Evolutionary conservation across 2,329 filamentous ascomycete genomes (phyloP).

Genomic region (Aspergillus sp.): DNA sequence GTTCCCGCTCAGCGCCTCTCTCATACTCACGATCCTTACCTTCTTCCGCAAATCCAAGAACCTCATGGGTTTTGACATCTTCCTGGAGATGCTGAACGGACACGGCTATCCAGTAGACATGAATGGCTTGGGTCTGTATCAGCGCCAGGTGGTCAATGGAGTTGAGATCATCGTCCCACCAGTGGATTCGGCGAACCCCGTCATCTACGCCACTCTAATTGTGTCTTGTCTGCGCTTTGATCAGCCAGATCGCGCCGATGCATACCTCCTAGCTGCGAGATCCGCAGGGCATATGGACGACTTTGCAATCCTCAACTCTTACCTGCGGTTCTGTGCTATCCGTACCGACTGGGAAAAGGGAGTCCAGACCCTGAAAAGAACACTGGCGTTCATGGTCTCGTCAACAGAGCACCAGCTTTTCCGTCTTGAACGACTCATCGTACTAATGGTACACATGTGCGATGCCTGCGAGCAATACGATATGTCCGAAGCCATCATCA

Average conservation of each 20-base stretch:
- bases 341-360: conserved; percentile 42
- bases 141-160: conserved; percentile 35
- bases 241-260: conserved; percentile 43
- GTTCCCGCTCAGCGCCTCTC: conserved; percentile 37
- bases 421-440: conserved; percentile 37
- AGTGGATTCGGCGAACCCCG: conserved; percentile 33
- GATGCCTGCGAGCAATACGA: conserved; percentile 35
- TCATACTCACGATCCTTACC: conserved; percentile 40
- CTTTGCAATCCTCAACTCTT: conserved; percentile 38
- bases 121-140: conserved; percentile 27
- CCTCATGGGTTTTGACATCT: conserved; percentile 43
- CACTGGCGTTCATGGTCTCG: conserved; percentile 39
- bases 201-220: conserved; percentile 41
- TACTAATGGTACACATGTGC: conserved; percentile 43
- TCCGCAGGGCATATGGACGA: conserved; percentile 40
- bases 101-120: conserved; percentile 39
- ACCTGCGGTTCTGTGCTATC: conserved; percentile 41
- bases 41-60: conserved; percentile 45
- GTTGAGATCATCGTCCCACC: conserved; percentile 41
- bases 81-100: conserved; percentile 40
- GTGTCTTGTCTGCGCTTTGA: conserved; percentile 42
- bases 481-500: conserved; percentile 34
- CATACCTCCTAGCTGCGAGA: conserved; percentile 41
- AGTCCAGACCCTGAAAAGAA: conserved; percentile 32
- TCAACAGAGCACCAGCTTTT: conserved; percentile 31